phyloP scores from a whole-genome alignment of 441 rosid genomes.

The Populus hybrid region DNA sequence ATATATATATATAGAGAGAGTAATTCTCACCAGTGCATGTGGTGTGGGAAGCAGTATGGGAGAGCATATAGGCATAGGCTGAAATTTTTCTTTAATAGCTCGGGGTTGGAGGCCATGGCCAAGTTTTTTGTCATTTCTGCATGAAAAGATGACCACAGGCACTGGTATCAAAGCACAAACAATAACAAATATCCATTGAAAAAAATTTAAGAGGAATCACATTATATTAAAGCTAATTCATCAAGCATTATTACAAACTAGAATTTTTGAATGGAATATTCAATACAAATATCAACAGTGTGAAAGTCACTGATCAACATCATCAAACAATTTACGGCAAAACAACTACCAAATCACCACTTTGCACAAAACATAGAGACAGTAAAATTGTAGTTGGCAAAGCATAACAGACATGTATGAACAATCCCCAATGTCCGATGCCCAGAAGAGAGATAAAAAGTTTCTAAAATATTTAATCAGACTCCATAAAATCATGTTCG shows the following conservation, averaged over 20 bases:
- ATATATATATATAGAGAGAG: not conserved
- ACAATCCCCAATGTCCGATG: not conserved
- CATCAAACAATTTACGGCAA: not conserved
- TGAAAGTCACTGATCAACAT: not conserved
- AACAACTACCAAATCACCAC: not conserved
- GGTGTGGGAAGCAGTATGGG: constrained; percentile 86
- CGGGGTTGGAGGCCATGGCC: constrained; percentile 49
- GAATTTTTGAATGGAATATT: not conserved
- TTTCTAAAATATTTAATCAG: not conserved
- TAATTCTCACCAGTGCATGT: constrained; percentile 75
- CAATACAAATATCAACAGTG: not conserved
- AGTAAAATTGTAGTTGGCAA: not conserved
- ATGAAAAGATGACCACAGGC: constrained; percentile 19
- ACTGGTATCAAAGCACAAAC: constrained; percentile 21
- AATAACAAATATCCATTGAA: not conserved
- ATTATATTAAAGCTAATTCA: not conserved
- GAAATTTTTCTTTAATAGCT: constrained; percentile 78
- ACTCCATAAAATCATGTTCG: not conserved
- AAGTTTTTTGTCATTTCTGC: constrained; percentile 70
- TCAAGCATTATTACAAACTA: not conserved
- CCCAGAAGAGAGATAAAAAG: not conserved
- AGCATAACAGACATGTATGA: not conserved
- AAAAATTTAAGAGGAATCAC: not conserved
- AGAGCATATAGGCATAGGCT: constrained; percentile 90
- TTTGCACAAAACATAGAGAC: not conserved